These are phyloP conservation scores for Penicillium olsonii DNA, from an alignment of 2,329 filamentous ascomycete genomes.

Conservation along the genomic window DNA sequence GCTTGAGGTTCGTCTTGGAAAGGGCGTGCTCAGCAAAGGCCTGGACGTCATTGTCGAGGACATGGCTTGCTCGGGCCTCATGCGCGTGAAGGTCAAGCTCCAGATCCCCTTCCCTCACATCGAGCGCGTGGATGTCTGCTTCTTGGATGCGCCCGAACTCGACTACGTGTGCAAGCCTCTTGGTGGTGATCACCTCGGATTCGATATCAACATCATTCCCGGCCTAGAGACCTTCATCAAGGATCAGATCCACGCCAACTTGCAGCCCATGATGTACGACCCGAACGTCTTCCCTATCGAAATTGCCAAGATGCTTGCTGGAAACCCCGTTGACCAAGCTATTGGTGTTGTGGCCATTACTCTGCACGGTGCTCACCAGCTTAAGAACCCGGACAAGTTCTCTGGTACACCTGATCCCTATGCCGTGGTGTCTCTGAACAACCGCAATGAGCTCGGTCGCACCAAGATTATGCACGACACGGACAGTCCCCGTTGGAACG, in stretches of 20 bases:
- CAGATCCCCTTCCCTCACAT: constrained; percentile 95
- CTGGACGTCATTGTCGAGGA: constrained; percentile 97
- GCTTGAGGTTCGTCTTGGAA: constrained; percentile 89
- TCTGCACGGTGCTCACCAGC: constrained; percentile 83
- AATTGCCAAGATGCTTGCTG: constrained; percentile 96
- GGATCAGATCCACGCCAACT: constrained; percentile 91
- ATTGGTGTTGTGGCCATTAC: constrained; percentile 92
- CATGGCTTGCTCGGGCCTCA: constrained; percentile 92
- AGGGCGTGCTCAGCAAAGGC: constrained; percentile 95
- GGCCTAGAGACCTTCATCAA: constrained; percentile 91
- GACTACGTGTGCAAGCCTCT: constrained; percentile 98
- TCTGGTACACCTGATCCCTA: constrained; percentile 91
- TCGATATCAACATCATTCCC: constrained; percentile 99
- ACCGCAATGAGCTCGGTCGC: constrained; percentile 75
- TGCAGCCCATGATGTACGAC: constrained; percentile 96
- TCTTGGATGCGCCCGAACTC: constrained; percentile 82
- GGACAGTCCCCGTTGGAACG: constrained; percentile 87
- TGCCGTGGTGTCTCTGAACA: constrained; percentile 79
- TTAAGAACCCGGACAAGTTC: constrained; percentile 96
- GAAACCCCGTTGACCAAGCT: constrained; percentile 89
- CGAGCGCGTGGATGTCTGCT: constrained; percentile 92
- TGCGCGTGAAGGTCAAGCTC: constrained; percentile 97
- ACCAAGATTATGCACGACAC: constrained; percentile 88
- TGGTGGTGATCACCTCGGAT: constrained; percentile 90
- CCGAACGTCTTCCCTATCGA: constrained; percentile 98